Evolutionary conservation across 305 asterid species (phyloP).

Genomic region (Euphrasia arctica): DNA sequence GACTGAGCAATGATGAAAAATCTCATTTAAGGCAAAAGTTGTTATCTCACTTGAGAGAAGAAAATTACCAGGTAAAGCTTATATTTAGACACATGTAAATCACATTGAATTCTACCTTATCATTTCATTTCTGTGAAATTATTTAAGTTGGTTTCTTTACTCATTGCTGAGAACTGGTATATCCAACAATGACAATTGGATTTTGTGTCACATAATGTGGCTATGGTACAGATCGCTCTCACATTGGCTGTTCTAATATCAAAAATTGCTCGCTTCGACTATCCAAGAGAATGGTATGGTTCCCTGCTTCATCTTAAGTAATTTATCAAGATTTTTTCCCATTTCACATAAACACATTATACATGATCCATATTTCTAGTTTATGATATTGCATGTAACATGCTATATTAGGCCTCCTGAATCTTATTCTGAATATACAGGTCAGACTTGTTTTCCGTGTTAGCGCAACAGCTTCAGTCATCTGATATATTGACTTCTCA

Average conservation of each 20-base stretch:
- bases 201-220: slow-evolving; percentile 22
- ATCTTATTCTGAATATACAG: slow-evolving; percentile 44
- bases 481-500: slow-evolving; percentile 88
- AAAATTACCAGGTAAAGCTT: slow-evolving; percentile 70
- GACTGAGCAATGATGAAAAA: slow-evolving; percentile 85
- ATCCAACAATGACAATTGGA: neutral
- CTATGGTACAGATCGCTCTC: slow-evolving; percentile 68
- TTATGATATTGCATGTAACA: slow-evolving; percentile 9
- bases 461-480: slow-evolving; percentile 86
- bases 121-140: slow-evolving; percentile 19
- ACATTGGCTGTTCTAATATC: slow-evolving; percentile 90
- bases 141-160: slow-evolving; percentile 15
- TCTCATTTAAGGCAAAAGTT: slow-evolving; percentile 74
- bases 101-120: slow-evolving; percentile 15
- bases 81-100: slow-evolving; percentile 17
- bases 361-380: slow-evolving; percentile 14
- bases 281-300: slow-evolving; percentile 91
- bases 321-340: neutral
- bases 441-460: slow-evolving; percentile 78
- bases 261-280: slow-evolving; percentile 95
- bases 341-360: slow-evolving; percentile 7
- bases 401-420: slow-evolving; percentile 22
- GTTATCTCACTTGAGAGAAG: slow-evolving; percentile 84
- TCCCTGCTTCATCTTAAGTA: slow-evolving; percentile 13
- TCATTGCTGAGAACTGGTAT: slow-evolving; percentile 7